Base-by-base conservation (phyloP, 495 filamentous ascomycete genomes). In the Amphirosellinia nigrospora region DNA sequence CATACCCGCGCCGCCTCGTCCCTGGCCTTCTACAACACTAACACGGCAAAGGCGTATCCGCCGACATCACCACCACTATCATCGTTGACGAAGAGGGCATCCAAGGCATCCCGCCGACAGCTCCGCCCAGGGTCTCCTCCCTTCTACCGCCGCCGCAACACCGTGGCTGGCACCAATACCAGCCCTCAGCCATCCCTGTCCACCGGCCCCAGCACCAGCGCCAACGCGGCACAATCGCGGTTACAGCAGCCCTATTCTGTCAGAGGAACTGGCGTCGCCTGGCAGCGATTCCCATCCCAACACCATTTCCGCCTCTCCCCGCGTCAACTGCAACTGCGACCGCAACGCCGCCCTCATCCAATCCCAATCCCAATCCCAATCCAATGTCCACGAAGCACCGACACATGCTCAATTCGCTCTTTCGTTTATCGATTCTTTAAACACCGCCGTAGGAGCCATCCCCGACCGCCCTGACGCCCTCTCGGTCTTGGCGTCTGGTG, bases 311-410 rank as follows among this genome's bases (percentile, higher is more conserved):
- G 30, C 50, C 61, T 45, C 41, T 28, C 64, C 65, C 39, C 28
- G 32, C 34, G 21, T 61, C 69, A 68, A 74, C 65, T 46, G 41
- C 32, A 7, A 23, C 36, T 46, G 41, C 32, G 13, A 23, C 36
- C 69, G 43, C 38, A 56, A 59, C 71, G 32, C 11, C 71, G 32
- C 11, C 74, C 60, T 66, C 76, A 64, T 46, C 80, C 78, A 43
- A 78, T 80, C 65, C 75, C 74, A n/a, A n/a, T n/a, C 74, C 60
- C 64, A 74, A 64, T 46, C 80, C 78, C 39, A 78, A 79, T 65
- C 75, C 74, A 4, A 79, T 80, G 53, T 81, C 79, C 65, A 39
- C 26, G 55, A 68, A 41, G 36, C 50, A 28, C 60, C 48, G 48
- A 45, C 68, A 64, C 48, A 69, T 26, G 28, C 79, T 83, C 64